Percentiles rank a stretch among this genome's conserved stretches.
phyloP scores from a whole-genome alignment of 2,329 filamentous ascomycete species.

The Dendrostoma leiphaemia region DNA sequence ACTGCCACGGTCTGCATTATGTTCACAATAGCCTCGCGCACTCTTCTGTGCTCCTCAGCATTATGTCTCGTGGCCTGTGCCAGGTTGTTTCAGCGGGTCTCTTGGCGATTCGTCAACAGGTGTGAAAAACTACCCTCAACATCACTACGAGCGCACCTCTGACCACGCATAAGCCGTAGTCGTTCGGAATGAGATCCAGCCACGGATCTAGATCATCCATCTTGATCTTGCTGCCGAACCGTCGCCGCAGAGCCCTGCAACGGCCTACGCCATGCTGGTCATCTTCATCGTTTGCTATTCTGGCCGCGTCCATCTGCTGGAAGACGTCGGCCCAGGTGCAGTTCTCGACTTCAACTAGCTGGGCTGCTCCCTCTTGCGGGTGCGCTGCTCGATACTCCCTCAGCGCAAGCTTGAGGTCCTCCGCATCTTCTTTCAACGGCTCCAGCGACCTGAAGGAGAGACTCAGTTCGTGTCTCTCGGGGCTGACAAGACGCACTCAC shows the following conservation, averaged over 20 bases:
- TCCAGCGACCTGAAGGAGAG: background rate
- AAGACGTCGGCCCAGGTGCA: background rate
- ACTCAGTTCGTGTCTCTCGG: too few species aligned
- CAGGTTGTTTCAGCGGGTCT: background rate
- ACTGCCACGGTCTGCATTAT: background rate
- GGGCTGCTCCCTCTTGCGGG: background rate
- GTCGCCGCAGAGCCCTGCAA: background rate
- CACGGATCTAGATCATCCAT: background rate
- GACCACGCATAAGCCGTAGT: background rate
- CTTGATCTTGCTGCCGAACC: background rate
- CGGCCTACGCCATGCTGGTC: background rate
- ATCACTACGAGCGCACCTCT: background rate
- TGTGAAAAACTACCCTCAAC: background rate
- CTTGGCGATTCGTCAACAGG: background rate
- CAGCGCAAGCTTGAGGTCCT: background rate
- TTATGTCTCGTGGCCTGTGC: background rate
- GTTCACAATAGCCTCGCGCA: background rate
- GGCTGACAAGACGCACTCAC: too few species aligned
- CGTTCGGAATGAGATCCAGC: background rate
- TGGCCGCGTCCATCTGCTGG: background rate
- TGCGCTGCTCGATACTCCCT: background rate
- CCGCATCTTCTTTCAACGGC: background rate
- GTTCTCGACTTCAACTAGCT: background rate
- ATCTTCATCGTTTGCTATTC: background rate
- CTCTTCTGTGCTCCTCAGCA: background rate